Conservation (phyloP, 139 green algal species). For the Chlamydomonas sp. region DNA sequence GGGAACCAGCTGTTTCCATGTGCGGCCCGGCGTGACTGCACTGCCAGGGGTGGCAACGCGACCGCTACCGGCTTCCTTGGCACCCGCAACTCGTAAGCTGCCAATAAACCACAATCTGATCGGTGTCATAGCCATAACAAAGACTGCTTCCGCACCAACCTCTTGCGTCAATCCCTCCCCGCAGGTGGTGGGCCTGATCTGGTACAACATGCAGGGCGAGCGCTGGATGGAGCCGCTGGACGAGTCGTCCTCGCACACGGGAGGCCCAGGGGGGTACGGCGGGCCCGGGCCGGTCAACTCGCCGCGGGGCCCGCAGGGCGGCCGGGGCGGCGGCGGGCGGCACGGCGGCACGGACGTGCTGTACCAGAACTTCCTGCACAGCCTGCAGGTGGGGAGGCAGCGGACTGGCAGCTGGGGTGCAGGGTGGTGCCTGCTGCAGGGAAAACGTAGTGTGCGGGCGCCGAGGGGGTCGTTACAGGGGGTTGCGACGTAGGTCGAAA, state of each 20-base stretch:
- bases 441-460: too few species aligned
- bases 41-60: too few species aligned
- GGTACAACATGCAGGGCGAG: constrained; percentile 76
- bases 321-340: constrained; percentile 10
- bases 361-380: constrained; percentile 30
- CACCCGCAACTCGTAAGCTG: neutral
- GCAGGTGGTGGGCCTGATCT: constrained; percentile 71
- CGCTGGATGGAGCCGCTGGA: constrained; percentile 72
- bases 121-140: too few species aligned
- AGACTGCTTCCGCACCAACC: neutral
- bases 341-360: constrained; percentile 8
- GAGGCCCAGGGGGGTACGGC: neutral
- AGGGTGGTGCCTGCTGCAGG: too few species aligned
- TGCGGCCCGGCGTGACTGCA: too few species aligned
- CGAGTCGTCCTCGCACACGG: constrained; percentile 1
- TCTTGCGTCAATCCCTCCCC: neutral
- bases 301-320: neutral
- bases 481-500: too few species aligned
- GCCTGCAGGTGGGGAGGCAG: constrained; percentile 1
- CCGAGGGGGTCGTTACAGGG: neutral
- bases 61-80: neutral
- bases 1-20: too few species aligned
- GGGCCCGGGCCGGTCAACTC: neutral
- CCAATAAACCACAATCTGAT: too few species aligned
- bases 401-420: too few species aligned